These are phyloP conservation scores for Phaffia rhodozyma DNA, from an alignment of 1,284 basidiomycete species.

Conservation along the genomic window DNA sequence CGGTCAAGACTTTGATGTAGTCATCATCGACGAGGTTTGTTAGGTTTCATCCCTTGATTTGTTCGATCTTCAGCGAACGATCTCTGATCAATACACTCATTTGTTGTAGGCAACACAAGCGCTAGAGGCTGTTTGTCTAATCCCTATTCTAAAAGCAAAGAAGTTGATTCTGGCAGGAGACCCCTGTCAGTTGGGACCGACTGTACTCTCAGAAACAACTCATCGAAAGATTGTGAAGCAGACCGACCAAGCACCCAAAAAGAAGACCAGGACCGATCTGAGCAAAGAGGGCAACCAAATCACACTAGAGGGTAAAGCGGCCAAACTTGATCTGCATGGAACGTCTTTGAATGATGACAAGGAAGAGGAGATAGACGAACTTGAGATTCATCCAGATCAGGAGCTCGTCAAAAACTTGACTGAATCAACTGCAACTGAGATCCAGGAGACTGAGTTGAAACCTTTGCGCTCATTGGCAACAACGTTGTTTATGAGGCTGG, in stretches of 20 bases:
- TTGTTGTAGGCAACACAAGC: constrained; percentile 64
- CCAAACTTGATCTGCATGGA: neutral
- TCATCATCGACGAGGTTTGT: constrained; percentile 73
- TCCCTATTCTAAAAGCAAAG: constrained; percentile 78
- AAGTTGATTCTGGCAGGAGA: constrained; percentile 83
- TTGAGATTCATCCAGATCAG: neutral
- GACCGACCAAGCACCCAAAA: constrained; percentile 7
- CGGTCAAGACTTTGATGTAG: constrained; percentile 69
- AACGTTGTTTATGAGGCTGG: constrained; percentile 82
- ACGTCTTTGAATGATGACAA: neutral
- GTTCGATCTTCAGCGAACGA: neutral
- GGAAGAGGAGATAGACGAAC: neutral
- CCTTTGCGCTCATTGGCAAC: constrained; percentile 68
- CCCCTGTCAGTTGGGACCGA: constrained; percentile 85
- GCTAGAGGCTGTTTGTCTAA: constrained; percentile 91
- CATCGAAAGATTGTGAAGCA: constrained; percentile 12
- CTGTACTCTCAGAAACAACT: constrained; percentile 53
- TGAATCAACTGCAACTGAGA: too few relatives aligned
- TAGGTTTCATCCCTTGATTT: neutral
- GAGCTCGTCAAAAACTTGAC: too few relatives aligned
- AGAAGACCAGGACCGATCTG: constrained; percentile 13
- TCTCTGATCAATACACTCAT: neutral
- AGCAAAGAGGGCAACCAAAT: constrained; percentile 16
- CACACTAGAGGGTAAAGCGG: neutral
- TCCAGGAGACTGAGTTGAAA: constrained; percentile 32